Conservation (phyloP, 306 rosid genomes). For the Abrus pulchellus region DNA sequence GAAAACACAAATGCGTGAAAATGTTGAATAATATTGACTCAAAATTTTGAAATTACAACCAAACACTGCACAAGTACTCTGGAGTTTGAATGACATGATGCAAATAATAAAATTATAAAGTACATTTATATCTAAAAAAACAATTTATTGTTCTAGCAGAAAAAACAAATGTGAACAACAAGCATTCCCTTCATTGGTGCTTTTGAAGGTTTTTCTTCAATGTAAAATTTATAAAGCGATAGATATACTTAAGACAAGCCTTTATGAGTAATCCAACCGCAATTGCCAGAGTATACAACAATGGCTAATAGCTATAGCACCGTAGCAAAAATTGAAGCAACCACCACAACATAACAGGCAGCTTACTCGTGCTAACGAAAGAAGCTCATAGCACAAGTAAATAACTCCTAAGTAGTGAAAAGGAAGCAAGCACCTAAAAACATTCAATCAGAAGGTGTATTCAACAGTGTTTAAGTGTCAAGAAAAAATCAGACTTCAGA, state of each 20-base stretch:
- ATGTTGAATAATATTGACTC: slow-evolving; percentile 16
- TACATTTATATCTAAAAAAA: not conserved
- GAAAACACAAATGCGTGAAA: slow-evolving; percentile 44
- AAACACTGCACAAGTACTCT: slow-evolving; percentile 2
- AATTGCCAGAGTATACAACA: not conserved
- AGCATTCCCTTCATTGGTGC: not conserved
- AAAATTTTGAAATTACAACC: not conserved
- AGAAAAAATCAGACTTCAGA: not conserved
- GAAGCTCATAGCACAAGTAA: not conserved
- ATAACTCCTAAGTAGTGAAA: not conserved
- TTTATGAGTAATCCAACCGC: not conserved
- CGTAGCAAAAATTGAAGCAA: not conserved
- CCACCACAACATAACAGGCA: not conserved
- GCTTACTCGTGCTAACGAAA: not conserved
- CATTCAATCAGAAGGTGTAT: not conserved
- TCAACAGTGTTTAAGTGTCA: not conserved
- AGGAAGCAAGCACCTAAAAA: not conserved
- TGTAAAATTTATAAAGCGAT: slow-evolving; percentile 10
- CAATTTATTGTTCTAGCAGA: slow-evolving; percentile 3
- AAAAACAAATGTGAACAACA: not conserved
- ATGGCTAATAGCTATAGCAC: not conserved
- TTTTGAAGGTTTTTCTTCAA: not conserved
- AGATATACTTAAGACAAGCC: slow-evolving; percentile 14
- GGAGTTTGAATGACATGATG: not conserved
- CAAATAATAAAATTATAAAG: not conserved